phyloP scores from a whole-genome alignment of 495 filamentous ascomycete species.

The Penicillium flavigenum region DNA sequence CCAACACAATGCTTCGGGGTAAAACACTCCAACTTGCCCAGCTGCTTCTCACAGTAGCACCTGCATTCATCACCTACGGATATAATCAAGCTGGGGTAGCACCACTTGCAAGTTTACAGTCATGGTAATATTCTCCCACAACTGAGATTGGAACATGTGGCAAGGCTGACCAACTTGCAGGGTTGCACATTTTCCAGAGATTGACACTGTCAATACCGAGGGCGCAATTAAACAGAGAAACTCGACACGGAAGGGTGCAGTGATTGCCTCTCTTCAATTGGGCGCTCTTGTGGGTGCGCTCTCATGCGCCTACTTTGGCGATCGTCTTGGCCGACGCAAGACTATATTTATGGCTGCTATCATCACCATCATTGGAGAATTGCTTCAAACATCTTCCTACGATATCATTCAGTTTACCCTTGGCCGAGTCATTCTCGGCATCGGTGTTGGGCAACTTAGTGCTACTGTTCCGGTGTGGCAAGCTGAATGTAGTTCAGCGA shows the following conservation, averaged over 20 bases:
- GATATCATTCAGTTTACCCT: conserved; percentile 34
- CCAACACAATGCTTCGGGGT: too few relatives aligned
- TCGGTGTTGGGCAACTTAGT: conserved; percentile 59
- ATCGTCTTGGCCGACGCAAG: conserved; percentile 54
- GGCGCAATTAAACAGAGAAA: conserved; percentile 27
- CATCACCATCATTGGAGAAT: conserved; percentile 50
- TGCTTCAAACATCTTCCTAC: conserved; percentile 49
- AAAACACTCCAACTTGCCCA: too few relatives aligned
- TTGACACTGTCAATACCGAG: conserved; percentile 35
- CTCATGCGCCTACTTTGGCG: conserved; percentile 39
- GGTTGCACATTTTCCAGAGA: conserved; percentile 33
- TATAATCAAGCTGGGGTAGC: conserved; percentile 37
- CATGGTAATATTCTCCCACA: too few relatives aligned
- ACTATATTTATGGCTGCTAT: conserved; percentile 51
- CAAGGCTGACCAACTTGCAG: not conserved
- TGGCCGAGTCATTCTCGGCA: conserved; percentile 55
- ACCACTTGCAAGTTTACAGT: conserved; percentile 24
- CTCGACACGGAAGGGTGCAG: conserved; percentile 39
- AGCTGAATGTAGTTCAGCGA: conserved; percentile 30
- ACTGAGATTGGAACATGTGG: too few relatives aligned
- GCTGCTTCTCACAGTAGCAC: conserved; percentile 24
- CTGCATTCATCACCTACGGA: conserved; percentile 38
- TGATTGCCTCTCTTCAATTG: conserved; percentile 44
- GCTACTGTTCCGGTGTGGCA: conserved; percentile 59
- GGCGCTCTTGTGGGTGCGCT: conserved; percentile 46